Percentiles rank a stretch among this genome's conserved stretches.
phyloP scores from a whole-genome alignment of 2,329 filamentous ascomycete species.

The Monilinia aucupariae region DNA sequence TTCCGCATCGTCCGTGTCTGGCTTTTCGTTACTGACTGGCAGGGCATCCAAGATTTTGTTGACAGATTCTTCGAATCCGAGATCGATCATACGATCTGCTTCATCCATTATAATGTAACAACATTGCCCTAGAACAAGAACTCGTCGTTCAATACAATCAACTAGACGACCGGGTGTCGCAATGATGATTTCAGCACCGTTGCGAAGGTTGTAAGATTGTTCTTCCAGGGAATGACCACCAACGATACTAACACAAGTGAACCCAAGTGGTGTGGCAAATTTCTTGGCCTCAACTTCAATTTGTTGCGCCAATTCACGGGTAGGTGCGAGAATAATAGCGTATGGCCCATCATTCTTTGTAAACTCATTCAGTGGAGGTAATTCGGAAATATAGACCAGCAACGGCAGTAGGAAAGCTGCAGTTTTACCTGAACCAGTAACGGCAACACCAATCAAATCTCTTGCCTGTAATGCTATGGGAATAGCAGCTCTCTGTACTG shows the following conservation, averaged over 20 bases:
- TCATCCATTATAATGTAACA: conserved; percentile 99
- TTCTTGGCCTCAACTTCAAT: conserved; percentile 93
- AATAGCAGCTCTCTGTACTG: conserved; percentile 90
- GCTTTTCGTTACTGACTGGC: conserved; percentile 89
- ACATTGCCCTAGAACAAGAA: conserved; percentile 90
- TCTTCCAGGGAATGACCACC: conserved; percentile 94
- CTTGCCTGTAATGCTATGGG: conserved; percentile 88
- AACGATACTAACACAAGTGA: conserved; percentile 95
- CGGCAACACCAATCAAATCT: conserved; percentile 96
- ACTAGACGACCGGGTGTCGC: conserved; percentile 96
- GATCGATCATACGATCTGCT: conserved; percentile 97
- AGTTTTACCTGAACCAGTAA: conserved; percentile 97
- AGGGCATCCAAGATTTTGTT: conserved; percentile 96
- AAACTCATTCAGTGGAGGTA: conserved; percentile 76
- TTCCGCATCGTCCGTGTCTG: conserved; percentile 87
- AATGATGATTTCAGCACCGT: conserved; percentile 95
- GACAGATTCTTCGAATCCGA: conserved; percentile 94
- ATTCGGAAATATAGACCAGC: conserved; percentile 86
- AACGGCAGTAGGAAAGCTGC: conserved; percentile 89
- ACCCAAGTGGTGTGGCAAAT: conserved; percentile 84
- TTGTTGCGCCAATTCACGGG: conserved; percentile 94
- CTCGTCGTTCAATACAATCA: conserved; percentile 89
- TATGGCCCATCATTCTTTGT: conserved; percentile 95
- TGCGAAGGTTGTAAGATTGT: conserved; percentile 81
- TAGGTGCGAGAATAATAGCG: conserved; percentile 93